phyloP scores from a whole-genome alignment of 2,329 filamentous ascomycete genomes.

The Knoxdaviesia capensis region DNA sequence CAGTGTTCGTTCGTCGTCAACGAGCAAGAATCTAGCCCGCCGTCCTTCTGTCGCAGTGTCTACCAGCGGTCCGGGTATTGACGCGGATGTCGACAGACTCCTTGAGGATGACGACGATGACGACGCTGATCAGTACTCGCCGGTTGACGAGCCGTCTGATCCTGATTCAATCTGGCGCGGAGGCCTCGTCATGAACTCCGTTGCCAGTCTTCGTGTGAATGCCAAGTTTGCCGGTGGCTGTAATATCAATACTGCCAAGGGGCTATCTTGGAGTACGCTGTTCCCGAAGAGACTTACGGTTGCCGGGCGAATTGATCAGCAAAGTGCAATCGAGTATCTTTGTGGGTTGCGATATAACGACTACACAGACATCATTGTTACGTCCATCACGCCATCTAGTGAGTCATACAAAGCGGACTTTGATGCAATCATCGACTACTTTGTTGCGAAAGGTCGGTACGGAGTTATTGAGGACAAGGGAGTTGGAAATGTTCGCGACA shows the following conservation, averaged over 20 bases:
- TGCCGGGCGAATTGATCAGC: conserved; percentile 61
- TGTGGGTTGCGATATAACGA: conserved; percentile 68
- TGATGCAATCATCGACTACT: conserved; percentile 69
- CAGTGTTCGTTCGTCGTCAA: conserved; percentile 56
- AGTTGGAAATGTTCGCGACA: conserved; percentile 60
- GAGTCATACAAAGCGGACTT: conserved; percentile 42
- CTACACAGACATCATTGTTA: conserved; percentile 66
- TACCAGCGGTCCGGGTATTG: conserved; percentile 42
- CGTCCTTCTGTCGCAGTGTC: too few relatives aligned
- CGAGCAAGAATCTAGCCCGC: conserved; percentile 21
- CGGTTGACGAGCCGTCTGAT: conserved; percentile 47
- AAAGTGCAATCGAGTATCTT: conserved; percentile 77
- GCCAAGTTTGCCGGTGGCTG: conserved; percentile 73
- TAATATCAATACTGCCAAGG: conserved; percentile 31
- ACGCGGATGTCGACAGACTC: conserved; percentile 78
- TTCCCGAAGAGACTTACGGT: conserved; percentile 52
- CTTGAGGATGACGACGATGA: conserved; percentile 58
- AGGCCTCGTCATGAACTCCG: conserved; percentile 52
- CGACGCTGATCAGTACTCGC: conserved; percentile 65
- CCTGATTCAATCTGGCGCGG: conserved; percentile 64
- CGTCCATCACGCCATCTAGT: conserved; percentile 47
- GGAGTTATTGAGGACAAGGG: conserved; percentile 69
- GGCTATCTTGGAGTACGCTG: conserved; percentile 51
- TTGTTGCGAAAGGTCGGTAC: conserved; percentile 61
- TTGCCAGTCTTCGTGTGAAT: conserved; percentile 56